Evolutionary conservation across 179 eudicot species (phyloP).

Genomic region (Dionaea muscipula): DNA sequence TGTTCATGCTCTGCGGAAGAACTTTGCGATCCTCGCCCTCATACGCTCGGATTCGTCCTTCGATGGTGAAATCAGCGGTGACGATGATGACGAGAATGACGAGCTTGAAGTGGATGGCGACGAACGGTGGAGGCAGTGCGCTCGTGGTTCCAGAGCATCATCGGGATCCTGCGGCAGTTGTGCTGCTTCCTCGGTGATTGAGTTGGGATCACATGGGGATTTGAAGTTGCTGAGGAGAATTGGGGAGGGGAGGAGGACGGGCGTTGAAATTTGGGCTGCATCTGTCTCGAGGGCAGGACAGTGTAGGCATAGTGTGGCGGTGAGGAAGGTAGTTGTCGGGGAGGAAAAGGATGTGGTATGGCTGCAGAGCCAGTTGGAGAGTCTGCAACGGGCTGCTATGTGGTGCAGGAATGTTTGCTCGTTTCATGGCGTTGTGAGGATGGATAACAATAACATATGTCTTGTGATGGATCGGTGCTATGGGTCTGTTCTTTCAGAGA

Average conservation of each 20-base stretch:
- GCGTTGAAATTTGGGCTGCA: slow-evolving; percentile 70
- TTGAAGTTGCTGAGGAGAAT: slow-evolving; percentile 46
- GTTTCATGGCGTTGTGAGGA: slow-evolving; percentile 52
- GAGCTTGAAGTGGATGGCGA: slow-evolving; percentile 14
- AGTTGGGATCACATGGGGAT: slow-evolving; percentile 51
- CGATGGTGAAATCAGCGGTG: slow-evolving; percentile 18
- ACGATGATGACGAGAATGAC: slow-evolving; percentile 24
- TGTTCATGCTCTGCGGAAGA: slow-evolving; percentile 59
- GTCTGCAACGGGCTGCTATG: slow-evolving; percentile 56
- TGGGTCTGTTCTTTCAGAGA: slow-evolving; percentile 74
- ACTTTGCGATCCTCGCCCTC: slow-evolving; percentile 57
- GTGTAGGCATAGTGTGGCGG: slow-evolving; percentile 72
- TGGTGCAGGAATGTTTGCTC: slow-evolving; percentile 93
- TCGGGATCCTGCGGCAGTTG: slow-evolving; percentile 9
- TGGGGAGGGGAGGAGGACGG: slow-evolving; percentile 54
- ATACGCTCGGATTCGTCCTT: slow-evolving; percentile 20
- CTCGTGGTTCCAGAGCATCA: slow-evolving; percentile 14
- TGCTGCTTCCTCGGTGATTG: slow-evolving; percentile 24
- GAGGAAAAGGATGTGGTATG: slow-evolving; percentile 68
- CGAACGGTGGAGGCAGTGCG: slow-evolving; percentile 20
- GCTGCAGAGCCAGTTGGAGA: slow-evolving; percentile 69
- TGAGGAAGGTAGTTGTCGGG: slow-evolving; percentile 53
- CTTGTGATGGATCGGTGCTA: slow-evolving; percentile 72
- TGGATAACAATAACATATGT: slow-evolving; percentile 32
- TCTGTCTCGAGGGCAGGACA: slow-evolving; percentile 15